Percentiles rank a stretch among this genome's conserved stretches.
phyloP scores from a whole-genome alignment of 768 basidiomycete genomes.

The Mycena sanguinolenta region DNA sequence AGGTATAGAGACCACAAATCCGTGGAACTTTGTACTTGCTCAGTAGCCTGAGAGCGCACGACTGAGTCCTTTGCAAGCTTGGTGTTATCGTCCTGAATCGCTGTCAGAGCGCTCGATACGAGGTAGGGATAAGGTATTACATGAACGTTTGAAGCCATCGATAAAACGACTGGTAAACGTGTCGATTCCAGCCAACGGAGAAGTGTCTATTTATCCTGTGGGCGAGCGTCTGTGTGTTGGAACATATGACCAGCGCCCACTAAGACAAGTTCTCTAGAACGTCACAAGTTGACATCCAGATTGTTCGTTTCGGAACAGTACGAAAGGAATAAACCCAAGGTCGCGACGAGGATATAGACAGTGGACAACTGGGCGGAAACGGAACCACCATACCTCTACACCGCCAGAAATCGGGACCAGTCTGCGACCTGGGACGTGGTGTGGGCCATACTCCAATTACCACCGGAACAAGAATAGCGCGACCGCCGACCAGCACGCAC shows the following conservation, averaged over 20 bases:
- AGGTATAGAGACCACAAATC: slow-evolving; percentile 24
- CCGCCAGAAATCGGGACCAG: no score
- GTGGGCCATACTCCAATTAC: no score
- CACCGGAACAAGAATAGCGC: no score
- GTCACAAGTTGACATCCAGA: no score
- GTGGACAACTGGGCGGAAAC: no score
- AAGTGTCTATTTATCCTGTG: background rate
- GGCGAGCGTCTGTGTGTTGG: background rate
- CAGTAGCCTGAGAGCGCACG: background rate
- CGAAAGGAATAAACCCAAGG: no score
- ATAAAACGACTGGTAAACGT: background rate
- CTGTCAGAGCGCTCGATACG: background rate
- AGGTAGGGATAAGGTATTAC: background rate
- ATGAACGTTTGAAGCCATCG: background rate
- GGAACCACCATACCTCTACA: no score
- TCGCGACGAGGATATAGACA: no score
- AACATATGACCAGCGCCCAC: background rate
- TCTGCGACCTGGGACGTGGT: no score
- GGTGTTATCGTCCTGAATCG: background rate
- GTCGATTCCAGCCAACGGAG: background rate
- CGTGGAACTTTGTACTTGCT: background rate
- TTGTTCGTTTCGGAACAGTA: no score
- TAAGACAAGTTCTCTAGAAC: no score
- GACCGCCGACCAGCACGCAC: no score
- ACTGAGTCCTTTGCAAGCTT: background rate